Evolutionary conservation across 495 filamentous ascomycete genomes (phyloP).

Genomic region (Paragyromitra xinjiangensis): DNA sequence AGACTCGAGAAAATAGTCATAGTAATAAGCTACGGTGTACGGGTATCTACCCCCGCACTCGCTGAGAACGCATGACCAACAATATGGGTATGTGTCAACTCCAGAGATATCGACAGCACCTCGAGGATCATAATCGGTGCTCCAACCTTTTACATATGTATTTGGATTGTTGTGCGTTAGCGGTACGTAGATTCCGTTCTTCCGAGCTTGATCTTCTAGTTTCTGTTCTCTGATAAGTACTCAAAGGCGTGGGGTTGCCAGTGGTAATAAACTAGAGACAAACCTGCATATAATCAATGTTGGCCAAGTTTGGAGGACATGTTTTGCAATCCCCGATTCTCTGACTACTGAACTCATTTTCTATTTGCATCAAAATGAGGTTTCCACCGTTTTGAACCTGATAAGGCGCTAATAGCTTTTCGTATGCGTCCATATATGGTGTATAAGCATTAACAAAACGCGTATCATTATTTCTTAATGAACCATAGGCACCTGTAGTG

Average conservation of each 20-base stretch:
- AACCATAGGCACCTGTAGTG: conserved; percentile 69
- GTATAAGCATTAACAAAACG: conserved; percentile 66
- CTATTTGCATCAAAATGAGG: conserved; percentile 67
- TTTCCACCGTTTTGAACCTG: conserved; percentile 68
- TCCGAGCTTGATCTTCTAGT: conserved; percentile 63
- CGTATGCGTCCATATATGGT: conserved; percentile 64
- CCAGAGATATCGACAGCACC: conserved; percentile 69
- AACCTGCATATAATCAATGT: conserved; percentile 67
- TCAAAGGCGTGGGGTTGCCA: not conserved
- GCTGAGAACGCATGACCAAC: conserved; percentile 68
- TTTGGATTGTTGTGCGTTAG: conserved; percentile 66
- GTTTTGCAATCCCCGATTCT: conserved; percentile 62
- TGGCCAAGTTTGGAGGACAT: conserved; percentile 61
- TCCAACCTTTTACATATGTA: conserved; percentile 61
- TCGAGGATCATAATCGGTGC: conserved; percentile 62
- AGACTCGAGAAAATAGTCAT: conserved; percentile 49
- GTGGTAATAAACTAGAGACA: not conserved
- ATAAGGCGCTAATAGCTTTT: conserved; percentile 63
- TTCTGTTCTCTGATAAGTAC: conserved; percentile 39
- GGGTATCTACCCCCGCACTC: conserved; percentile 67
- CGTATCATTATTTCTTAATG: conserved; percentile 67
- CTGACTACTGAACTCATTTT: conserved; percentile 71
- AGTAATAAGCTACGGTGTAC: conserved; percentile 64
- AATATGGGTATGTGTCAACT: conserved; percentile 69
- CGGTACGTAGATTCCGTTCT: conserved; percentile 66